Percentiles rank a stretch among this genome's conserved stretches.
These are phyloP conservation scores for Lentinula boryana DNA, from an alignment of 768 basidiomycete genomes.

Conservation along the genomic window DNA sequence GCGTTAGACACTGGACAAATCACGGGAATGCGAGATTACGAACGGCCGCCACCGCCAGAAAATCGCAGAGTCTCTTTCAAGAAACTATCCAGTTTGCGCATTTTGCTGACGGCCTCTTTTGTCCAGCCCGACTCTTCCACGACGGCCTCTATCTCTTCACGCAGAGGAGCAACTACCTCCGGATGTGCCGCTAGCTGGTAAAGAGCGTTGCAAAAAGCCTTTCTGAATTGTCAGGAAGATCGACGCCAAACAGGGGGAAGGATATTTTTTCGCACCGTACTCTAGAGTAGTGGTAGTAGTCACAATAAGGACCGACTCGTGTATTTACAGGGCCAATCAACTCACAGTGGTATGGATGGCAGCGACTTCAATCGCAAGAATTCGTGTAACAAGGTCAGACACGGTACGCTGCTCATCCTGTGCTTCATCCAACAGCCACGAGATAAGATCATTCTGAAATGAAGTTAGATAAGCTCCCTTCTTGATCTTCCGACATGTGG, in stretches of 20 bases:
- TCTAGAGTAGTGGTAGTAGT: neutral
- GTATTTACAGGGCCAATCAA: slow-evolving; percentile 8
- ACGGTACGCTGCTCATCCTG: slow-evolving; percentile 22
- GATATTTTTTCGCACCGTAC: neutral
- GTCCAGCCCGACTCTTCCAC: slow-evolving; percentile 31
- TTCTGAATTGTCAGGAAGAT: neutral
- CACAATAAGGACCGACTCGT: neutral
- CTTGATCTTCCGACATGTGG: neutral
- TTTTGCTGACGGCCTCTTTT: slow-evolving; percentile 27
- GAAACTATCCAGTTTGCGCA: slow-evolving; percentile 41
- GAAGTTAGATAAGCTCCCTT: neutral
- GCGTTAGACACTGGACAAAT: neutral
- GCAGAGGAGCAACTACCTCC: slow-evolving; percentile 24
- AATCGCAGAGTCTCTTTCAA: slow-evolving; percentile 33
- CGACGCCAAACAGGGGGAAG: neutral
- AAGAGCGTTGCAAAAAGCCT: slow-evolving; percentile 32
- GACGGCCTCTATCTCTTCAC: slow-evolving; percentile 37
- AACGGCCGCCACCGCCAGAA: slow-evolving; percentile 23
- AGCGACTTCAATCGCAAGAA: slow-evolving; percentile 36
- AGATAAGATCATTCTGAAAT: slow-evolving; percentile 34
- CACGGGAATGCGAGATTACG: neutral
- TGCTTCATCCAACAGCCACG: slow-evolving; percentile 38
- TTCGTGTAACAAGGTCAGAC: slow-evolving; percentile 24
- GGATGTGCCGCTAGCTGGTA: slow-evolving; percentile 31
- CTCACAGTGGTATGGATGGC: slow-evolving; percentile 38